phyloP scores from a whole-genome alignment of 2,329 filamentous ascomycete genomes.

The Dryadomyces sulphureus region DNA sequence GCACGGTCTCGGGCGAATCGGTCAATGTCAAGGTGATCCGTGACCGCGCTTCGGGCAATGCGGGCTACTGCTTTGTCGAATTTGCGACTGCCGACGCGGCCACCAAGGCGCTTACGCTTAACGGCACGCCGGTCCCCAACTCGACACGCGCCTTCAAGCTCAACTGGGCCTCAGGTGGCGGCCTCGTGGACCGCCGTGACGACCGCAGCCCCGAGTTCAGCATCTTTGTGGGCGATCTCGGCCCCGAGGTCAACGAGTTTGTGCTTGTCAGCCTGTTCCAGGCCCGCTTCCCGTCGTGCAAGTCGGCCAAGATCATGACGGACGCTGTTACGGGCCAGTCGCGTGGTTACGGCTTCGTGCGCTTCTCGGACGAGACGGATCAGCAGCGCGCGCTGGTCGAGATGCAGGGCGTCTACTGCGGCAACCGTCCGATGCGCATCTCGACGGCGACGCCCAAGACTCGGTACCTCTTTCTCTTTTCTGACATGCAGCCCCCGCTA shows the following conservation, averaged over 20 bases:
- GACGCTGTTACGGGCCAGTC: constrained; percentile 97
- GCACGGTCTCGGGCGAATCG: constrained; percentile 75
- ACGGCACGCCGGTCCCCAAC: constrained; percentile 83
- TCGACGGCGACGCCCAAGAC: constrained; percentile 97
- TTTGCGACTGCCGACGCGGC: constrained; percentile 73
- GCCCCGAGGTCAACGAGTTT: constrained; percentile 97
- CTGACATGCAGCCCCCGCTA: not conserved
- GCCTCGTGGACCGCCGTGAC: constrained; percentile 86
- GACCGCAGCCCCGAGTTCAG: constrained; percentile 92
- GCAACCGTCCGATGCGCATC: constrained; percentile 96
- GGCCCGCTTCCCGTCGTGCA: constrained; percentile 89
- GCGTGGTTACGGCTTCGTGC: constrained; percentile 93
- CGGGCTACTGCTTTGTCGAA: constrained; percentile 97
- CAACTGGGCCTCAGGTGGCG: constrained; percentile 97
- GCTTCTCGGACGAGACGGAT: constrained; percentile 88
- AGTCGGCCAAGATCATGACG: constrained; percentile 99
- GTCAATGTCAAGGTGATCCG: constrained; percentile 99
- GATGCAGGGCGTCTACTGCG: constrained; percentile 99
- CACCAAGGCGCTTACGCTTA: constrained; percentile 78
- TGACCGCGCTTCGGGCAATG: constrained; percentile 97
- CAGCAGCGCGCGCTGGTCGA: constrained; percentile 91
- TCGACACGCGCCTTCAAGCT: constrained; percentile 93
- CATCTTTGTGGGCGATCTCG: constrained; percentile 96
- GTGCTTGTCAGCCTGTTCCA: constrained; percentile 96
- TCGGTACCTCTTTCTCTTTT: constrained; percentile 26